Evolutionary conservation across 2,329 filamentous ascomycete genomes (phyloP), one percentile per base, ranked within the genome.

Genomic region (Cladobotryum protrusum): DNA sequence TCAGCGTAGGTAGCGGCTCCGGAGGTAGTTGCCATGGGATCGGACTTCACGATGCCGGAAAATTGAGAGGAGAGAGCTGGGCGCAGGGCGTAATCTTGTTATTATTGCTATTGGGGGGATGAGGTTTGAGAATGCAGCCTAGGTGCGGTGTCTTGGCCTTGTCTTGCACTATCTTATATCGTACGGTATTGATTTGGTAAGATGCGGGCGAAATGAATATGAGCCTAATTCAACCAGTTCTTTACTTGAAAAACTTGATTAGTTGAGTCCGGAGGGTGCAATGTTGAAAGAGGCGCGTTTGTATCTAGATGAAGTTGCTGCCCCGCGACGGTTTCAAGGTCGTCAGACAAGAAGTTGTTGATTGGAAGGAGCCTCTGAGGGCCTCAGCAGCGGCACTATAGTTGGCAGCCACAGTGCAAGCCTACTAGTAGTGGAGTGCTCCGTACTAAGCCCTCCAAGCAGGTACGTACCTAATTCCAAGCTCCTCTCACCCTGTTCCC

Each of bases 1-100:
- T 80, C 77, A 55, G 66, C 66, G 67, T 82, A 82, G 33, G 70
- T 68, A 29, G 65, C 56, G 44, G 65, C 54, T 43, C 61, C 58
- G 46, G 61, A 55, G 49, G 53, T 55, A 45, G 59, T 50, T 11
- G 57, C 50, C 52, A 56, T 56, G 53, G 49, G 36, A 20, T 43
- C 45, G 49, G 49, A 49, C 32, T 49, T 49, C 42, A 49, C 47
- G 46, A 49, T 52, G 47, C 47, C 47, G 50, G 47, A 18, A n/a
- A 39, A 17, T 20, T 39, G n/a, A 48, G 34, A 40, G 50, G 48
- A 47, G 29, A 47, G 40, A 37, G 20, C 17, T 34, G 12, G 43
- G 43, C 18, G 13, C 34, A 29, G 18, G 37, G 37, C 18, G 24
- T 29, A 29, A 29, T 45, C 42, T 33, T 19, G 34, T 29, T 46